phyloP scores from a whole-genome alignment of 2,329 filamentous ascomycete genomes.

The Fusarium sp. region DNA sequence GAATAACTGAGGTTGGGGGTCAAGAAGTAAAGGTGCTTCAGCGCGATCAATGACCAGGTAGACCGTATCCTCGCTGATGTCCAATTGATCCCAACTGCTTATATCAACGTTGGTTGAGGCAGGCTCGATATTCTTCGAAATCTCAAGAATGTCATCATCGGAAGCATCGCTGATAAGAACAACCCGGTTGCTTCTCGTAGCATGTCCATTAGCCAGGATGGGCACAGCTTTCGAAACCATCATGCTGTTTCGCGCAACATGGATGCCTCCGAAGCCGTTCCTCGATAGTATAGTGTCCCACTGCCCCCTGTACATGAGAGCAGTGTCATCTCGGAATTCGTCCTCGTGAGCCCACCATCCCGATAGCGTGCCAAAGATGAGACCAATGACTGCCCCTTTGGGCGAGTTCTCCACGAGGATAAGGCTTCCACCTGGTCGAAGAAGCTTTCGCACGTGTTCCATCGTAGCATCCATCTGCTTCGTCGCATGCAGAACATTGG shows the following conservation, averaged over 20 bases:
- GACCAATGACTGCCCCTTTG: constrained; percentile 1
- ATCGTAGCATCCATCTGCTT: constrained; percentile 6
- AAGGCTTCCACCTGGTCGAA: not conserved
- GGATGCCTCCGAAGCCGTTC: constrained; percentile 1
- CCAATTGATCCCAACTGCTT: not conserved
- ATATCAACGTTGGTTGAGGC: not conserved
- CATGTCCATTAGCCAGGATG: not conserved
- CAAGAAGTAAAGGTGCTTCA: not conserved
- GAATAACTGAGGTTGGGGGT: constrained; percentile 7
- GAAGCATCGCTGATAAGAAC: not conserved
- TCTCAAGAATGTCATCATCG: not conserved
- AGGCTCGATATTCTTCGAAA: not conserved
- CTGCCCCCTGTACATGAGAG: constrained; percentile 4
- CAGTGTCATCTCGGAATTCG: constrained; percentile 9
- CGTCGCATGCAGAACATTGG: constrained; percentile 7
- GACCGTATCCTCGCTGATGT: not conserved
- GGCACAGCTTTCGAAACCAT: constrained; percentile 12
- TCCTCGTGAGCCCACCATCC: constrained; percentile 17
- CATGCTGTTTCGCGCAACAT: constrained; percentile 13
- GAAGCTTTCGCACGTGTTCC: constrained; percentile 4
- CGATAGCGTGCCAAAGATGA: constrained; percentile 5
- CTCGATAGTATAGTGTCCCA: constrained; percentile 2
- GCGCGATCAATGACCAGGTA: constrained; percentile 1
- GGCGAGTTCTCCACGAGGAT: constrained; percentile 10
- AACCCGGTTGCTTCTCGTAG: not conserved